Base-by-base conservation (phyloP, 2,329 filamentous ascomycete species). In the Clathrospora elynae region DNA sequence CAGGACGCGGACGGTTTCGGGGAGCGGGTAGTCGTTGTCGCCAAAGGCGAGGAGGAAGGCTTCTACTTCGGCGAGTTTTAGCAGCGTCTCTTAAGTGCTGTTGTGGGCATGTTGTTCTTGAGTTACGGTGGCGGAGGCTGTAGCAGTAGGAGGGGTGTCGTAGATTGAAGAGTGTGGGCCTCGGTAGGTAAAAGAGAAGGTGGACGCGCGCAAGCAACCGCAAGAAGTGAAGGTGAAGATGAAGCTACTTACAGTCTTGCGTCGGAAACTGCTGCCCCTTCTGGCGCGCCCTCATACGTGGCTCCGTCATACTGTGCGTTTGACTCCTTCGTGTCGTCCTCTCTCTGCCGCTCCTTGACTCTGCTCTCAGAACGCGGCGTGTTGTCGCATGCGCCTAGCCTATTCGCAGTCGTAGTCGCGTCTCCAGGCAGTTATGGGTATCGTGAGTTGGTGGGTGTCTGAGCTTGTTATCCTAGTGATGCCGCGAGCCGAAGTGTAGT, bases 1-100 rank as follows among this genome's bases (percentile, higher is more conserved):
- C 35, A 97, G 85, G 36, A 92, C 82, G 49, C 87, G 85, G 47
- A 96, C 80, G 7, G 91, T 96, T 66, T 90, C 84, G 12, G 88
- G 85, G 17, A 97, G 84, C 1, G 90, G 88, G 41, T 86, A 79
- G 45, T 81, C 78, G 42, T 86, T 82, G 71, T 95, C 90, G 67
- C 90, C 90, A 67, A 88, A 87, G 46, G 86, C 87, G 70, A 84
- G 88, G 66, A 93, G 85, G 46, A 92, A 82, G 57, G 85, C 80
- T 54, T 83, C 78, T 37, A 91, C 87, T 88, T 67, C 9, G 41
- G 14, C 28, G 19, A 23, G 35, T 46, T 46, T 32, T 43, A 48
- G 38, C 24, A 37, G 30, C 17, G 42, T 46, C 6, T 41, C 14
- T 41, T 47, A 44, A 28, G 47, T 13, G 17, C 24, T 20, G 17